phyloP scores from a whole-genome alignment of 2,329 filamentous ascomycete genomes.

The Neonectria punicea region DNA sequence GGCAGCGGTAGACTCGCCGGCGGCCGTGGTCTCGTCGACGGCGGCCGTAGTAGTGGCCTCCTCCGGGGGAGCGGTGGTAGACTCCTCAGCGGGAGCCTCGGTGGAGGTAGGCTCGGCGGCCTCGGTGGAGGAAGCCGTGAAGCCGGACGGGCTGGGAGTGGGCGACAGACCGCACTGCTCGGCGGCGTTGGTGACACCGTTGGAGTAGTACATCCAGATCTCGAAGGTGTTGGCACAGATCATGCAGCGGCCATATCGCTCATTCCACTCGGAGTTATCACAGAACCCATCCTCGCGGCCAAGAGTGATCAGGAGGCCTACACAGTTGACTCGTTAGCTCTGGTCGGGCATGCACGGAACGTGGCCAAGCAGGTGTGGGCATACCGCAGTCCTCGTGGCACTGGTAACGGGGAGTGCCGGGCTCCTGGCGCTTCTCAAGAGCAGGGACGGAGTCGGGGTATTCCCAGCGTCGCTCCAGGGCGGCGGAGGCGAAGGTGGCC shows the following conservation, averaged over 20 bases:
- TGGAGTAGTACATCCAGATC: constrained; percentile 58
- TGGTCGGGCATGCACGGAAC: neutral
- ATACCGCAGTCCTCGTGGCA: constrained; percentile 60
- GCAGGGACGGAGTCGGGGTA: constrained; percentile 32
- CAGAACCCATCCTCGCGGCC: constrained; percentile 50
- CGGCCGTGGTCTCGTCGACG: neutral
- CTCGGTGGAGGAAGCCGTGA: neutral
- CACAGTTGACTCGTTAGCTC: neutral
- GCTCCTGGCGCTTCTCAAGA: constrained; percentile 54
- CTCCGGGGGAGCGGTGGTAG: constrained; percentile 9
- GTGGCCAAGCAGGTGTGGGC: constrained; percentile 32
- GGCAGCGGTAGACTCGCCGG: neutral
- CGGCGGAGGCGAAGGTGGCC: constrained; percentile 25
- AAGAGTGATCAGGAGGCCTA: constrained; percentile 47
- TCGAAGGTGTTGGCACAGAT: constrained; percentile 55
- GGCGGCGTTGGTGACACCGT: constrained; percentile 48
- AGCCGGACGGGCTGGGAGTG: constrained; percentile 31
- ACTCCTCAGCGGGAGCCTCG: neutral
- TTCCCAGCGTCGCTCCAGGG: constrained; percentile 47
- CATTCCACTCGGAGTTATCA: constrained; percentile 51
- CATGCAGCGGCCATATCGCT: constrained; percentile 54
- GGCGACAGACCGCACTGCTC: constrained; percentile 42
- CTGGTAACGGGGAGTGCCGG: constrained; percentile 55
- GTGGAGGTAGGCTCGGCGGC: neutral
- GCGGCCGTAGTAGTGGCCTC: neutral